phyloP scores from a whole-genome alignment of 768 basidiomycete species.

The Hirschioporus abietinus region DNA sequence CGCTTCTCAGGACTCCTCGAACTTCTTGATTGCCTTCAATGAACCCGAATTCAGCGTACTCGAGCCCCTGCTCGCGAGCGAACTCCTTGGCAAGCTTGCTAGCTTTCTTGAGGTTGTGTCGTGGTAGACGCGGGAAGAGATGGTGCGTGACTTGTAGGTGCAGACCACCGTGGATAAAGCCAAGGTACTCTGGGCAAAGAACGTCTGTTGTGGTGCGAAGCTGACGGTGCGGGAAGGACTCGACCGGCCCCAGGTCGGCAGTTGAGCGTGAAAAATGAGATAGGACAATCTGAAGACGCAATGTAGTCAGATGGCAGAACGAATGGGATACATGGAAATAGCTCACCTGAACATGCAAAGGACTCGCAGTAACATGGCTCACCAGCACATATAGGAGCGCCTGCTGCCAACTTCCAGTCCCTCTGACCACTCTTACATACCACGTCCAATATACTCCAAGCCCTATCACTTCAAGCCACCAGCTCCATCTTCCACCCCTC shows the following conservation, averaged over 20 bases:
- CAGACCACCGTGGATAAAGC: constrained; percentile 93
- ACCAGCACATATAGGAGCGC: constrained; percentile 73
- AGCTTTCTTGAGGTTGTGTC: constrained; percentile 86
- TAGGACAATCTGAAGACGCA: constrained; percentile 70
- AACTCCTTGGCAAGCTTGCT: constrained; percentile 83
- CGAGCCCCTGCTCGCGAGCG: constrained; percentile 76
- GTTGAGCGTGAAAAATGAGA: constrained; percentile 98
- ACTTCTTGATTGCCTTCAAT: constrained; percentile 83
- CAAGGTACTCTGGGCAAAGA: constrained; percentile 75
- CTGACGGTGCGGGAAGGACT: constrained; percentile 92
- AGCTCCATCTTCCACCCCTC: constrained; percentile 71
- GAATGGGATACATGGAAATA: constrained; percentile 17
- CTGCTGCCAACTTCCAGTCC: constrained; percentile 67
- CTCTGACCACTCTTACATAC: constrained; percentile 67
- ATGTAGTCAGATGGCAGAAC: constrained; percentile 3
- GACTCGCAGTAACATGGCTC: constrained; percentile 82
- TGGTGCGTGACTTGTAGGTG: constrained; percentile 98
- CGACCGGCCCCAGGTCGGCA: constrained; percentile 80
- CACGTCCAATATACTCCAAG: constrained; percentile 86
- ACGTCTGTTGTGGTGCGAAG: constrained; percentile 98
- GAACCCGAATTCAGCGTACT: constrained; percentile 91
- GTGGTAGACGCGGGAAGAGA: constrained; percentile 90
- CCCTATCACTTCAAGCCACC: constrained; percentile 69
- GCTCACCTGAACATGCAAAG: constrained; percentile 86
- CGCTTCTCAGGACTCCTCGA: constrained; percentile 69